Percentiles rank a stretch among this genome's conserved stretches.
Evolutionary conservation across 129 eudicot genomes (phyloP).

Genomic region (Scalesia atractyloides): DNA sequence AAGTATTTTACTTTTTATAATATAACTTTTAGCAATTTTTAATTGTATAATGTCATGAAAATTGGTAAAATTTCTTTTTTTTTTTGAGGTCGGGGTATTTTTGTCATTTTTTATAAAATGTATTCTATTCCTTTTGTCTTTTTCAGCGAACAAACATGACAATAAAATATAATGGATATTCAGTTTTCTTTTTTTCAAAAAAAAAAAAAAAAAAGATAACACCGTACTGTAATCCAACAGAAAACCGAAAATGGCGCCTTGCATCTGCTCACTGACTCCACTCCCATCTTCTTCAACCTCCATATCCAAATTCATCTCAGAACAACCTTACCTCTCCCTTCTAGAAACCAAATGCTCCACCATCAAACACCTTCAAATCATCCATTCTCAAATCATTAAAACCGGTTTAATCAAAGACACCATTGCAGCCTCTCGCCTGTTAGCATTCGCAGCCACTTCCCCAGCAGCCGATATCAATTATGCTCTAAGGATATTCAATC

Average conservation of each 20-base stretch:
- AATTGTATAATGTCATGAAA: too few species aligned
- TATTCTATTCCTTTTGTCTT: too few species aligned
- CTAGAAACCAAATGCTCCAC: slow-evolving; percentile 67
- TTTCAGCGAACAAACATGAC: too few species aligned
- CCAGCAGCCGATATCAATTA: slow-evolving; percentile 50
- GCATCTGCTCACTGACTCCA: slow-evolving; percentile 50
- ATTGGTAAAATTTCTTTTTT: too few species aligned
- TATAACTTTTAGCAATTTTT: too few species aligned
- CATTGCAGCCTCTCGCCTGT: slow-evolving; percentile 61
- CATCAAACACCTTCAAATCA: slow-evolving; percentile 56
- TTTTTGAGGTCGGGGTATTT: too few species aligned
- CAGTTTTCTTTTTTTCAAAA: too few species aligned
- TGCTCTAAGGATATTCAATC: slow-evolving; percentile 49
- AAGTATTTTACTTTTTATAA: too few species aligned
- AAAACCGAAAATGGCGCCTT: slow-evolving; percentile 46
- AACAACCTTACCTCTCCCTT: slow-evolving; percentile 56
- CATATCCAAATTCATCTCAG: slow-evolving; percentile 59
- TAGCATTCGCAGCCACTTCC: slow-evolving; percentile 57
- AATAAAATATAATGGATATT: too few species aligned
- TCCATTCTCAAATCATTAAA: slow-evolving; percentile 77
- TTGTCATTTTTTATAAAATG: too few species aligned
- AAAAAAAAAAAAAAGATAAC: too few species aligned
- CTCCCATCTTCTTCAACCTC: slow-evolving; percentile 40
- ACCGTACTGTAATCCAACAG: background rate
- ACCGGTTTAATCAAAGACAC: slow-evolving; percentile 56